Evolutionary conservation across 2,329 filamentous ascomycete species (phyloP).

Genomic region (Simplicillium sp.): DNA sequence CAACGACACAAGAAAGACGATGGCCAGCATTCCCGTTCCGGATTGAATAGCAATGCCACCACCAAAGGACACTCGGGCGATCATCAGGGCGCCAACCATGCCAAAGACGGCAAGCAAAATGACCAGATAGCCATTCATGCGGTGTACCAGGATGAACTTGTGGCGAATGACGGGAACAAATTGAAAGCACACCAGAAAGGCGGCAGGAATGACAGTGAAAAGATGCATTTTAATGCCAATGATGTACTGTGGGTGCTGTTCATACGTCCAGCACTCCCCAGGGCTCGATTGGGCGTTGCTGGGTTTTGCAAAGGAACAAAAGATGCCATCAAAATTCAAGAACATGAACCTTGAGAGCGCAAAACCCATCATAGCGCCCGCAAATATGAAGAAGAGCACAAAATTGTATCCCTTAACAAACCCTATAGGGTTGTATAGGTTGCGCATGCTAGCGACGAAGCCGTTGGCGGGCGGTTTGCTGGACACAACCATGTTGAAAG

Average conservation of each 20-base stretch:
- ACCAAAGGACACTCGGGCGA: conserved; percentile 38
- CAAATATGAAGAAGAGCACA: conserved; percentile 21
- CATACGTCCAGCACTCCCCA: conserved; percentile 29
- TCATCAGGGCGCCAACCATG: conserved; percentile 40
- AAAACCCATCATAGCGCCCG: conserved; percentile 33
- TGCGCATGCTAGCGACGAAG: conserved; percentile 11
- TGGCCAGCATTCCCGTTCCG: conserved; percentile 27
- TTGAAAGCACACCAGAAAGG: conserved; percentile 31
- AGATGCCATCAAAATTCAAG: conserved; percentile 31
- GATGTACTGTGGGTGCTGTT: conserved; percentile 13
- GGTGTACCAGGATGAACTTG: conserved; percentile 40
- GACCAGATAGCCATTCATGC: conserved; percentile 47
- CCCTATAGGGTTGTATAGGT: conserved; percentile 11
- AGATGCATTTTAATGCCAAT: conserved; percentile 36
- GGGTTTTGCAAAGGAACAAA: conserved; percentile 11
- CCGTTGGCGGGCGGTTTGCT: conserved; percentile 8
- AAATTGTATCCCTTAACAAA: conserved; percentile 14
- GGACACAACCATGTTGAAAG: background rate
- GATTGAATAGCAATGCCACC: conserved; percentile 38
- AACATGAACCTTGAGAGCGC: conserved; percentile 34
- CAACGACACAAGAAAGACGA: conserved; percentile 31
- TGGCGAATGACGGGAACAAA: conserved; percentile 36
- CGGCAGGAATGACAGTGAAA: conserved; percentile 28
- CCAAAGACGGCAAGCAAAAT: conserved; percentile 33
- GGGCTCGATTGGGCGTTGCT: conserved; percentile 12